Base-by-base conservation (phyloP, 1,284 basidiomycete species). In the Ceratobasidium sp. region DNA sequence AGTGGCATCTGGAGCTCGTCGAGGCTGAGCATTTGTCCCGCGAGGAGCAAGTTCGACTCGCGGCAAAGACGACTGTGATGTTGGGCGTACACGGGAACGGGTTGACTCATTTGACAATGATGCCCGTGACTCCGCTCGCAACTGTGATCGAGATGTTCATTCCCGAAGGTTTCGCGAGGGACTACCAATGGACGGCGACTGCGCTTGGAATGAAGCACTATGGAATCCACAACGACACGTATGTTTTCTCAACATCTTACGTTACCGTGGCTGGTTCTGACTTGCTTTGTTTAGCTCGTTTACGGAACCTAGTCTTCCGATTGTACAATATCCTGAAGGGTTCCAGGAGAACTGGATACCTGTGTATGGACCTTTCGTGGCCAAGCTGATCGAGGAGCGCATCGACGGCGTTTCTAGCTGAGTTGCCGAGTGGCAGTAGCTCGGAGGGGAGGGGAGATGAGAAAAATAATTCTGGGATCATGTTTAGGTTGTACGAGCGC, bases 281-380 rank as follows among this genome's bases (percentile, higher is more conserved):
- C 35, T 13, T 44, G 38, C 7, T n/a, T 4, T 47, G n/a, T 23
- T 23, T 59, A 76, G 75, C 7, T 72, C 66, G 30, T 64, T 52
- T 71, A 82, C 82, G 1, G 77, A 78, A 7, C 82, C 82, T 3
- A 79, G 82, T 59, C 78, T 77, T 11, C 82, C 82, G 2, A 76
- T 78, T n/a, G 80, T 83, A 7, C 78, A 79, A 5, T 83, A 83
- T 75, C 83, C 82, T 1, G 82, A 82, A 49, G 82, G 82, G 7
- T 84, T 84, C 81, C 83, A 84, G 73, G 82, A 82, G 49, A 83
- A 83, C 74, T 79, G 80, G 59, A 84, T 84, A 63, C 82, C 82
- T 1, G 76, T 83, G 43, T 79, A 76, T 61, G 75, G 75, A 3
- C 49, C 73, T 21, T 58, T 58, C 18, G 74, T 76, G 16, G 75